Evolutionary conservation across 805 yeast genomes (phyloP), one percentile per base, ranked within the genome.

Genomic region (Nadsonia fulvescens): DNA sequence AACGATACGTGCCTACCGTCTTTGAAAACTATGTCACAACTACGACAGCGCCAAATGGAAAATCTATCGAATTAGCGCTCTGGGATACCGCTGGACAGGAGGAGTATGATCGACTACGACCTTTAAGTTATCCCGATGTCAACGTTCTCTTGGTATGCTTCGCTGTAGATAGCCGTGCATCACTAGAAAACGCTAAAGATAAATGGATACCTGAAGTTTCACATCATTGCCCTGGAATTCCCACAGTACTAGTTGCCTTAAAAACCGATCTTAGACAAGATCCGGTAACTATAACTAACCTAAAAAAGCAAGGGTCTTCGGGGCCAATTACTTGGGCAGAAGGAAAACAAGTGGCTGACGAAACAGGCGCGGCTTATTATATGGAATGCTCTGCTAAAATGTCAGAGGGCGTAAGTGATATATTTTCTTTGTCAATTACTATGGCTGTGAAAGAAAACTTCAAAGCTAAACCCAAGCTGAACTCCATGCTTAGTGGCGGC

Each of bases 31-130:
- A 75, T 44, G 67, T 69, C 8, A 64, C 75, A 6, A 60, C 59
- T 20, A 65, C 73, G 3, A 47, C 43, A 18, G 53, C 63, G 0
- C 62, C 63, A 5, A 53, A 55, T 18, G 58, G 59, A 14, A 63
- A 66, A 39, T 37, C 48, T n/a, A 58, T 74, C 12, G 82, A 73
- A 41, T 49, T 79, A 37, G 77, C 79, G 1, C 48, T 78, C 15
- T 78, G 91, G 91, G 93, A 79, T 44, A 77, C 92, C 1, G 92
- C 92, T 0, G 89, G 92, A 3, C 89, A 77, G 49, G 91, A 78
- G 48, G 89, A 76, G 46, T 77, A 75, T 43, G 83, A 73, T 44
- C 54, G 92, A 28, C 52, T 78, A 30, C 56, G 93, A 33, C 89
- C 91, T 2, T 54, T 81, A 24, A 61, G 75, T 22, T 79, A 79